Evolutionary conservation across 208 protist species (phyloP), one percentile per base, ranked within the genome.

Genomic region (Crithidia mellificae): DNA sequence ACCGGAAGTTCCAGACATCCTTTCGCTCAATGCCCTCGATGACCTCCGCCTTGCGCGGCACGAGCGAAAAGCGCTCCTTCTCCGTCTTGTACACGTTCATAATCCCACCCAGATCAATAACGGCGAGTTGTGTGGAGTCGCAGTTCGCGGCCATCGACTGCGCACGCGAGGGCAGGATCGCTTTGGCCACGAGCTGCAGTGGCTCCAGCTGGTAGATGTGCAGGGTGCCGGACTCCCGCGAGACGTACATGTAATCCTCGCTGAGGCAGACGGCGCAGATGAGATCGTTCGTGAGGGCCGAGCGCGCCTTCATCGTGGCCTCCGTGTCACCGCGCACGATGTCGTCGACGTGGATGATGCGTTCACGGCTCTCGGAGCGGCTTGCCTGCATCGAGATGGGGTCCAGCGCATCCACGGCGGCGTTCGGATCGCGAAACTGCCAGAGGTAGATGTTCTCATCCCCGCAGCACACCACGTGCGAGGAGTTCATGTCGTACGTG

Each of bases 1-100:
- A 99, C 49, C 68, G 63, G 57, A 98, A 53, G 75, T 93, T 87
- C 97, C 97, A 99, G 15, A 97, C 94, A 52, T 98, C 97, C 74
- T 98, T 98, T 11, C 92, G 83, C 80, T 98, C 95, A 46, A 98
- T 85, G 38, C 78, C 70, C 2, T 77, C 74, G 20, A 93, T 14
- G 38, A 78, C 67, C 52, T 88, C 71, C 2, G 85, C 78, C 54
- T 82, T 81, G 56, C 72, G 72, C n/a, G 88, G 83, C 32, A 89
- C 79, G 19, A 92, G 72, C 17, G 87, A 89, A 24, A 86, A 80
- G 17, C 59, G 65, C 51, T 82, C 74, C 50, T 67, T 68, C 34
- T 94, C 85, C 20, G 95, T 68, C 22, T 64, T 32, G 66, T 83
- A 95, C 17, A 94, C 43, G 24, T 50, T 72, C 73, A 98, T 76